Percentiles rank a stretch among this genome's conserved stretches.
These are phyloP conservation scores for Thelonectria discophora DNA, from an alignment of 2,329 filamentous ascomycete genomes.

Conservation along the genomic window DNA sequence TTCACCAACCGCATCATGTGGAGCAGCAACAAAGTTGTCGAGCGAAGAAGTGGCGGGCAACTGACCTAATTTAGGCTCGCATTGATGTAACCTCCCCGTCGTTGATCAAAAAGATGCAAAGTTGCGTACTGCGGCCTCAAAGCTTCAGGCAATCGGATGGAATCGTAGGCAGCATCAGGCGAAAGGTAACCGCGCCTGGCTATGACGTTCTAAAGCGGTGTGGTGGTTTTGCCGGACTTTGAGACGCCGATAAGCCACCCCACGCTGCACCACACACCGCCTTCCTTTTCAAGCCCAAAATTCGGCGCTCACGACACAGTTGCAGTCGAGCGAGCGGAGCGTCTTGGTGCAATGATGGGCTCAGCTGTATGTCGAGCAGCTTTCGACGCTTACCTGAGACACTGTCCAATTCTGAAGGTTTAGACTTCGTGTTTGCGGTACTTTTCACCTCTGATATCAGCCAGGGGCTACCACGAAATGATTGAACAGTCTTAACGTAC, in stretches of 20 bases:
- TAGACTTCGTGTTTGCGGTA: background rate
- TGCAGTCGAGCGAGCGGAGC: slow-evolving; percentile 26
- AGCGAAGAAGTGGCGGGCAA: background rate
- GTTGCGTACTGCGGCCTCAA: slow-evolving; percentile 4
- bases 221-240: slow-evolving; percentile 38
- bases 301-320: slow-evolving; percentile 37
- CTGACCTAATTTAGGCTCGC: background rate
- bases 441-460: background rate
- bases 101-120: background rate
- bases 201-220: slow-evolving; percentile 44
- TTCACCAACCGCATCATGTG: background rate
- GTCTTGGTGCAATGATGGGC: slow-evolving; percentile 1
- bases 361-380: slow-evolving; percentile 3
- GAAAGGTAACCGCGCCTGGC: slow-evolving; percentile 4
- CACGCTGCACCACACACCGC: slow-evolving; percentile 35
- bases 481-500: slow-evolving; percentile 8
- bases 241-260: slow-evolving; percentile 24
- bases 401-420: background rate
- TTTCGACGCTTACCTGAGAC: background rate
- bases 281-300: slow-evolving; percentile 31
- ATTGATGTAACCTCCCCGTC: background rate
- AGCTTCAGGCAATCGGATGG: slow-evolving; percentile 12
- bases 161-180: slow-evolving; percentile 36
- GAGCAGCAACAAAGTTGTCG: background rate
- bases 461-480: slow-evolving; percentile 17